Base-by-base conservation (phyloP, 768 basidiomycete genomes). In the Serendipita vermifera region DNA sequence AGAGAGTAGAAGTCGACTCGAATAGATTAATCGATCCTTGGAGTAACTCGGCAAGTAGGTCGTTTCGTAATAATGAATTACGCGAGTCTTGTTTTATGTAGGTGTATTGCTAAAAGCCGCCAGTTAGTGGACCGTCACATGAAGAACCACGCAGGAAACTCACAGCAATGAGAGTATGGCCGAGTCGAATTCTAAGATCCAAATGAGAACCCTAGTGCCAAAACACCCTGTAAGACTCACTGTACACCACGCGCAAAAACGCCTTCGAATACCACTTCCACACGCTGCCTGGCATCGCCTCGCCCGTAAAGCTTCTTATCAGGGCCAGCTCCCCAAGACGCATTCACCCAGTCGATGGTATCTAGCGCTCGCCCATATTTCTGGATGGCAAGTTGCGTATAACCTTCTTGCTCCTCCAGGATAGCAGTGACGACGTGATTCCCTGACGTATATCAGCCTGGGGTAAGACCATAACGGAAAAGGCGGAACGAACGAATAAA, bases 301-400 rank as follows among this genome's bases (percentile, higher is more conserved):
- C 32, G 24, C 20, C 46, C 46, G n/a, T 51, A 51, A 7, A 51
- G 22, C 2, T 26, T 26, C 22, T 51, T 51, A n/a, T 51, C 46
- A 9, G 46, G 46, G 31, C 22, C 46, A 7, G 46, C 20, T 7
- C 46, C 46, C 15, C 24, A 29, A 20, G 46, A 15, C 29, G 24
- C 22, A n/a, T 51, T 51, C 15, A 51, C 46, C 46, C 46, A 51
- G 31, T 22, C 46, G 46, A 51, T 51, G 9, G 22, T 51, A 51
- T 51, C 46, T 15, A 51, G 29, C n/a, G 46, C 46, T 7, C 46
- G 20, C 7, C 46, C 46, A 29, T 51, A 51, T 29, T 51, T 51
- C 22, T 26, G 29, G 27, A 51, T 31, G 46, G 46, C 46, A 15
- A 9, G 20, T 51, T 51, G 46, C 20, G 46, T 51, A 29, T 26